Evolutionary conservation across 2,329 filamentous ascomycete species (phyloP), one percentile per base, ranked within the genome.

Genomic region (Eutypella sp.): DNA sequence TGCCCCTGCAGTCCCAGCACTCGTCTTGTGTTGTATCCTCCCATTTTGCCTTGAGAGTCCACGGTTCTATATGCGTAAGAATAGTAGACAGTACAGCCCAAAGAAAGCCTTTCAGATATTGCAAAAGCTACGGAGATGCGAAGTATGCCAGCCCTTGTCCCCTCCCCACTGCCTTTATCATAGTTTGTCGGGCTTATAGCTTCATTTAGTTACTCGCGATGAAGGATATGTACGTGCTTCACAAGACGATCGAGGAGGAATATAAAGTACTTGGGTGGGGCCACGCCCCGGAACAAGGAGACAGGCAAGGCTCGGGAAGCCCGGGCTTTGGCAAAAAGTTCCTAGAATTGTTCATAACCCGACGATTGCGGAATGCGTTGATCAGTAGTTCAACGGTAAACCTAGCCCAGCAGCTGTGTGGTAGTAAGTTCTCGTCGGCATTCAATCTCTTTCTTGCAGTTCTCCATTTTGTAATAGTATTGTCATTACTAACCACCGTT

Each of bases 151-250:
- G 1, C 3, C 13, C 9, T 20, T 4, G 4, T n/a, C 4, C 16
- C 45, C 5, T 13, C 15, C 2, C 36, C 36, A 10, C 18, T n/a
- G n/a, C 20, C 11, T 18, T 23, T 22, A 22, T 38, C 10, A 7
- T 33, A n/a, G n/a, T n/a, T n/a, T n/a, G n/a, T n/a, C n/a, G 29
- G 13, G 11, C 29, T 33, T n/a, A 33, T 33, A 33, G 5, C 5
- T 33, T 40, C 23, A 20, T 16, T 53, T 31, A 67, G 59, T 54
- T 69, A 3, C 64, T 68, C 55, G 67, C 65, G 0, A 48, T 68
- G 4, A 51, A 66, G 10, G 67, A 69, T 37, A 53, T 69, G 10
- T 69, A 68, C 41, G 51, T 67, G 13, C 59, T 69, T 24, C 55
- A 67, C 42, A 63, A 55, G 34, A 51, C 54, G 2, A 37, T 51